Conservation (phyloP, 768 basidiomycete genomes). For the Ramaria rubella region DNA sequence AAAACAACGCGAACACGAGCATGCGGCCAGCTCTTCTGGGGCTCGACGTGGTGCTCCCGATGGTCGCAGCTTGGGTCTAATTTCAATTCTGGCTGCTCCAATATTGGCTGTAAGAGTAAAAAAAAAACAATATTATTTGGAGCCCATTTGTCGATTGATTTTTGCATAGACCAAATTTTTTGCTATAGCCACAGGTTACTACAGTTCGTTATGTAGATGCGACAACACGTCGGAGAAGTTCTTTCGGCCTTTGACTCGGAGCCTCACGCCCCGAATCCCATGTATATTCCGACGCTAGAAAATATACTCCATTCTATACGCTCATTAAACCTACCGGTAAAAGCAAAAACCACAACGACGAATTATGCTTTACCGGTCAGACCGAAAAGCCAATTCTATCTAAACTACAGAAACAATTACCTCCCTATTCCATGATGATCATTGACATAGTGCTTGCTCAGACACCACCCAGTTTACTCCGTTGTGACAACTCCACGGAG, state of each 20-base stretch:
- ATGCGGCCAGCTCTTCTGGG: no score
- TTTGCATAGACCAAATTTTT: conserved; percentile 33
- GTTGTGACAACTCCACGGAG: conserved; percentile 89
- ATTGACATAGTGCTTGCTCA: conserved; percentile 80
- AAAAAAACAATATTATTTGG: background rate
- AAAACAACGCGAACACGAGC: no score
- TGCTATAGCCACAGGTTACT: conserved; percentile 38
- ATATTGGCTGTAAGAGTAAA: conserved; percentile 36
- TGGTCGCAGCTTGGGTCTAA: conserved; percentile 84
- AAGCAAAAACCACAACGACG: conserved; percentile 9
- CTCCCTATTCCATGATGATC: conserved; percentile 26
- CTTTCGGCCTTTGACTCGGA: conserved; percentile 10
- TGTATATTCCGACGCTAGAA: background rate
- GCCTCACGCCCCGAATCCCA: background rate
- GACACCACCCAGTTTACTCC: conserved; percentile 83
- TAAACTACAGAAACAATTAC: background rate
- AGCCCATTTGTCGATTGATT: background rate
- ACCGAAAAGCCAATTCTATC: no score
- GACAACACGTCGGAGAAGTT: conserved; percentile 8
- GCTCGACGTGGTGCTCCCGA: conserved; percentile 94
- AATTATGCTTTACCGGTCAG: background rate
- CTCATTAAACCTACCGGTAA: conserved; percentile 7
- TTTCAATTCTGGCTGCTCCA: conserved; percentile 88
- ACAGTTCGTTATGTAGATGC: background rate
- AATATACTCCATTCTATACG: background rate